phyloP scores from a whole-genome alignment of 2,329 filamentous ascomycete genomes.

The Pseudocercospora macadamiae region DNA sequence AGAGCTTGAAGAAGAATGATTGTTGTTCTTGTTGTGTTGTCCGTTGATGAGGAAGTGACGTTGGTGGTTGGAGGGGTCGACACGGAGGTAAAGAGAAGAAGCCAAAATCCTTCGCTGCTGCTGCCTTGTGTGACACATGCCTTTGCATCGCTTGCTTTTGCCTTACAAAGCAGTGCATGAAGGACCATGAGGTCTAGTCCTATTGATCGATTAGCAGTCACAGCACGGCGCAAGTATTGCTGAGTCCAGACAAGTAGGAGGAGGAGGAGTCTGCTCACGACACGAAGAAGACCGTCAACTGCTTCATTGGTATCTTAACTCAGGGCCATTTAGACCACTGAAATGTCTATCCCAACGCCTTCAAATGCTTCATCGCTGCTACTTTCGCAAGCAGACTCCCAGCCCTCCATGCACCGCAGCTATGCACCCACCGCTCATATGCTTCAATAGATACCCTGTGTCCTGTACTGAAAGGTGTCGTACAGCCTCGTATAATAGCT shows the following conservation, averaged over 20 bases:
- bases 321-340: not conserved
- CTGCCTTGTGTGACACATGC: no score
- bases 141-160: no score
- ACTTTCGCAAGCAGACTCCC: not conserved
- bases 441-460: conserved; percentile 78
- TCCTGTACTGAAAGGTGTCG: conserved; percentile 77
- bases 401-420: not conserved
- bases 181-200: no score
- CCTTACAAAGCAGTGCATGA: no score
- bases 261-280: not conserved
- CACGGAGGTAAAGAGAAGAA: no score
- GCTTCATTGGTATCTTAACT: not conserved
- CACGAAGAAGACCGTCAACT: not conserved
- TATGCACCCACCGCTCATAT: not conserved
- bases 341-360: not conserved
- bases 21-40: no score
- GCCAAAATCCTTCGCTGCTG: no score
- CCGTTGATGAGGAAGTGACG: not conserved
- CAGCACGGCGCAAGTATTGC: not conserved
- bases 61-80: not conserved
- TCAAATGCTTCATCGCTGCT: not conserved
- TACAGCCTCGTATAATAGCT: conserved; percentile 87
- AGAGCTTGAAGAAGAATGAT: no score
- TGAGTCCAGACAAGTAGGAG: no score
- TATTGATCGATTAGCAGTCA: no score